Conservation (phyloP, 306 rosid species). For the Acacia crassicarpa region DNA sequence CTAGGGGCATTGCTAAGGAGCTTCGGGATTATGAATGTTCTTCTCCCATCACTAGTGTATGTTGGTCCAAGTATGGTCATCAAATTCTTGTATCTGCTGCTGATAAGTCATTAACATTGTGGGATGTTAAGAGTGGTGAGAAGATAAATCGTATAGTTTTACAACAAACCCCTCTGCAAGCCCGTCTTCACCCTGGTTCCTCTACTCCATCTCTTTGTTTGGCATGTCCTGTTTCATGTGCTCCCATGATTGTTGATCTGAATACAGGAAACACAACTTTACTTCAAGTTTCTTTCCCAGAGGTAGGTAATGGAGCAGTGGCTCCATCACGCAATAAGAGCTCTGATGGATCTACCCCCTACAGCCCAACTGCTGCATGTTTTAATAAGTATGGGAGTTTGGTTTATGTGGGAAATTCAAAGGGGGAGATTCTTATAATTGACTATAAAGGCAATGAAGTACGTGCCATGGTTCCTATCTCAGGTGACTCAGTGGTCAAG, state of each 20-base stretch:
- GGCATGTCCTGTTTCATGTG: slow-evolving; percentile 92
- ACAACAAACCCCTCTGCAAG: slow-evolving; percentile 16
- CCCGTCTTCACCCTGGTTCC: slow-evolving; percentile 79
- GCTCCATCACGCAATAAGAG: slow-evolving; percentile 70
- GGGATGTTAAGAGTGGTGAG: slow-evolving; percentile 9
- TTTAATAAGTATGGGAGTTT: slow-evolving; percentile 78
- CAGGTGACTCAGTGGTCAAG: slow-evolving; percentile 85
- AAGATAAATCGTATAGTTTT: slow-evolving; percentile 12
- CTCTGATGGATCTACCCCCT: slow-evolving; percentile 73
- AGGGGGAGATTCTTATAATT: slow-evolving; percentile 89
- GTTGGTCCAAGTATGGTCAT: slow-evolving; percentile 76
- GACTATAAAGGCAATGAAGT: slow-evolving; percentile 58
- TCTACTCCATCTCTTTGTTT: slow-evolving; percentile 77
- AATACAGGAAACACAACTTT: slow-evolving; percentile 62
- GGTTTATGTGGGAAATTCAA: slow-evolving; percentile 93
- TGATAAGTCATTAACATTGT: slow-evolving; percentile 12
- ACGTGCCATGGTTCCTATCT: slow-evolving; percentile 69
- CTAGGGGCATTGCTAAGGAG: slow-evolving; percentile 91
- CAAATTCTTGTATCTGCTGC: slow-evolving; percentile 34
- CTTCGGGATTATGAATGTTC: slow-evolving; percentile 74
- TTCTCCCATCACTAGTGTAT: slow-evolving; percentile 68
- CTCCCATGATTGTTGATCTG: slow-evolving; percentile 94
- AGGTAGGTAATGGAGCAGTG: slow-evolving; percentile 41
- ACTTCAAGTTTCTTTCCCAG: slow-evolving; percentile 75
- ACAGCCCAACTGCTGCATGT: slow-evolving; percentile 94